Conservation (phyloP, 805 yeast genomes). For the Starmerella bombi region DNA sequence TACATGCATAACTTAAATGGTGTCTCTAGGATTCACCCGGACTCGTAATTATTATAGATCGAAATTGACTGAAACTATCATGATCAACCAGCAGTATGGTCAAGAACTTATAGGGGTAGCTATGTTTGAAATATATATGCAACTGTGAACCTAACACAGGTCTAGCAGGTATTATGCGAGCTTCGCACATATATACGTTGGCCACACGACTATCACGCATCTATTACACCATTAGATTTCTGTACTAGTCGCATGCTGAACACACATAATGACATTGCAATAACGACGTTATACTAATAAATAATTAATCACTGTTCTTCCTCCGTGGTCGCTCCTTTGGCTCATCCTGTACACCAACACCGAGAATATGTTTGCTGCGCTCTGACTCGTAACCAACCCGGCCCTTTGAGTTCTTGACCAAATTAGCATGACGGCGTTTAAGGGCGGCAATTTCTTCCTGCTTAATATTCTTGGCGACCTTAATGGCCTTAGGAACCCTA, state of each 20-base stretch:
- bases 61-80: too few species aligned
- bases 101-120: too few species aligned
- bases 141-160: too few species aligned
- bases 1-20: too few species aligned
- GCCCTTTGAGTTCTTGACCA: conserved; percentile 60
- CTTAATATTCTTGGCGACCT: conserved; percentile 82
- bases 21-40: too few species aligned
- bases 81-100: too few species aligned
- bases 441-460: conserved; percentile 55
- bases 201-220: too few species aligned
- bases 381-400: conserved; percentile 40
- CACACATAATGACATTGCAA: neutral
- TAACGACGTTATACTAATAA: neutral
- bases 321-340: neutral
- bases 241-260: neutral
- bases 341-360: conserved; percentile 9
- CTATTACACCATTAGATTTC: too few species aligned
- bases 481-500: conserved; percentile 75
- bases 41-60: too few species aligned
- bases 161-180: too few species aligned
- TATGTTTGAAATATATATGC: too few species aligned
- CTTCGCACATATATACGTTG: too few species aligned
- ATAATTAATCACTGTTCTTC: neutral
- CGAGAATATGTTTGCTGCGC: conserved; percentile 76
- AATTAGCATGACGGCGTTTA: conserved; percentile 72